A percentile compares a stretch with the other conserved stretches of the same genome.
phyloP scores from a whole-genome alignment of 2,329 filamentous ascomycete genomes.

The Sporothrix brunneoviolacea region DNA sequence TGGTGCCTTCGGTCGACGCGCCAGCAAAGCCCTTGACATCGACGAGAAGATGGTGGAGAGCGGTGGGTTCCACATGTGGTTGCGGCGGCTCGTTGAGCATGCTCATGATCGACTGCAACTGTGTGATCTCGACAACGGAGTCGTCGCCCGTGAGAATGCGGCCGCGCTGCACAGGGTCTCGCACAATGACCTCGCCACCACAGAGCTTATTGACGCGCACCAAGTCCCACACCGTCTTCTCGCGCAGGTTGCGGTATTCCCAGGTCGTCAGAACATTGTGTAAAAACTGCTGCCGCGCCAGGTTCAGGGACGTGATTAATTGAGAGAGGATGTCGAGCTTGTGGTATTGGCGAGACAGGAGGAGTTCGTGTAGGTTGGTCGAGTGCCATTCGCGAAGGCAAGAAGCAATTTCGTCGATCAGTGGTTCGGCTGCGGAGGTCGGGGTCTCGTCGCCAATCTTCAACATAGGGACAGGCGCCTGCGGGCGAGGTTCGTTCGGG shows the following conservation, averaged over 20 bases:
- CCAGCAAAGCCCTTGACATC: conserved; percentile 79
- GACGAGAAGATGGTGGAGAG: conserved; percentile 74
- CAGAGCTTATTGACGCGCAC: conserved; percentile 92
- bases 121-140: conserved; percentile 84
- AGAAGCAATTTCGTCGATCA: conserved; percentile 96
- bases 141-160: conserved; percentile 86
- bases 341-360: conserved; percentile 75
- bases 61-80: conserved; percentile 57
- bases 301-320: conserved; percentile 75
- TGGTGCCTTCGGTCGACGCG: conserved; percentile 66
- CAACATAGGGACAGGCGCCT: conserved; percentile 91
- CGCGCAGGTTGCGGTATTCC: conserved; percentile 73
- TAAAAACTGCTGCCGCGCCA: conserved; percentile 79
- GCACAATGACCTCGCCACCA: conserved; percentile 87
- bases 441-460: conserved; percentile 97
- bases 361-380: conserved; percentile 85
- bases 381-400: conserved; percentile 98
- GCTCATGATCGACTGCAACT: conserved; percentile 92
- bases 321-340: conserved; percentile 74
- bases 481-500: conserved; percentile 65
- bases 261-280: conserved; percentile 87
- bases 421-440: conserved; percentile 77
- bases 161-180: conserved; percentile 76
- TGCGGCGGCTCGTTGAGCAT: conserved; percentile 77
- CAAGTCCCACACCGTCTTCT: conserved; percentile 91